A percentile compares a stretch with the other conserved stretches of the same genome.
These are phyloP conservation scores for Copromyces sp. DNA, from an alignment of 495 filamentous ascomycete genomes.

Conservation along the genomic window DNA sequence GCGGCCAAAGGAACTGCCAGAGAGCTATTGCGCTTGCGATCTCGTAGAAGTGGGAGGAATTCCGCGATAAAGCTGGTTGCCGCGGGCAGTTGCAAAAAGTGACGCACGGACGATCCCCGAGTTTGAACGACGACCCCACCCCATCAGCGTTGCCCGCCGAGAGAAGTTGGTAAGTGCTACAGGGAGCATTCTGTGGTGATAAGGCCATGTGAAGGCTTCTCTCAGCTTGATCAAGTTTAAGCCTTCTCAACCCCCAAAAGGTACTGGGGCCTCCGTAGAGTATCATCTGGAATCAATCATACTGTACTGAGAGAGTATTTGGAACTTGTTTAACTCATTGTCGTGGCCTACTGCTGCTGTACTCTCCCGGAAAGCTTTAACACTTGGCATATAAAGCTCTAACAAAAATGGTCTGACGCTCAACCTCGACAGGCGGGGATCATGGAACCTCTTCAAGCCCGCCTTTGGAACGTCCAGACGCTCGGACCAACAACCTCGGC, in stretches of 20 bases:
- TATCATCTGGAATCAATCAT: too few species aligned
- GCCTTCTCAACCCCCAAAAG: not conserved
- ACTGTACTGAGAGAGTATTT: too few species aligned
- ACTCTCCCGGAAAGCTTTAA: not conserved
- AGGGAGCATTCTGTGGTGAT: not conserved
- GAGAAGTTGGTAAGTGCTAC: not conserved
- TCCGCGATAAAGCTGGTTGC: constrained; percentile 3
- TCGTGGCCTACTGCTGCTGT: not conserved
- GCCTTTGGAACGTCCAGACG: not conserved
- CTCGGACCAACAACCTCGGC: not conserved
- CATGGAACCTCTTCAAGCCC: not conserved
- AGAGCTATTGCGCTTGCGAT: not conserved
- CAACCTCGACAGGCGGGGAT: not conserved
- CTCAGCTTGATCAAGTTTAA: not conserved
- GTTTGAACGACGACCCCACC: not conserved
- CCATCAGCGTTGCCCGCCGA: not conserved
- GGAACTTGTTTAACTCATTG: too few species aligned
- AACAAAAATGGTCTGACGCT: not conserved
- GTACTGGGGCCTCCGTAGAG: too few species aligned
- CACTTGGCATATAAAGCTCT: not conserved
- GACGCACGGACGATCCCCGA: constrained; percentile 10
- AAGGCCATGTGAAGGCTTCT: not conserved
- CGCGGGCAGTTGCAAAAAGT: constrained; percentile 8
- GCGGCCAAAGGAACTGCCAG: not conserved
- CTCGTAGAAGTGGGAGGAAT: constrained; percentile 2